Evolutionary conservation across 306 rosid genomes (phyloP).

Genomic region (Aeschynomene evenia): DNA sequence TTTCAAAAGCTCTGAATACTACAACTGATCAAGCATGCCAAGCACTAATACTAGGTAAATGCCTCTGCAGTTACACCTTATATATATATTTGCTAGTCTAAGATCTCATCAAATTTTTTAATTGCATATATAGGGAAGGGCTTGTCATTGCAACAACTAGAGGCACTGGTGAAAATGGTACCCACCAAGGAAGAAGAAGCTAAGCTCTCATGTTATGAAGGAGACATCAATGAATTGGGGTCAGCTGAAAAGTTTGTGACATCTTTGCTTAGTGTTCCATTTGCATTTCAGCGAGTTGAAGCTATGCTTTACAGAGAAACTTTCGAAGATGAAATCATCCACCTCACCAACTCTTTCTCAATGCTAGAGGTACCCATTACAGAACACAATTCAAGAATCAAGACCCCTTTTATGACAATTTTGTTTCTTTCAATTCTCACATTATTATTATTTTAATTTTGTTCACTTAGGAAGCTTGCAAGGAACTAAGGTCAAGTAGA

Average conservation of each 20-base stretch:
- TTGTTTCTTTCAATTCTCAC: neutral
- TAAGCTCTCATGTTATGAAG: conserved; percentile 66
- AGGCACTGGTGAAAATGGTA: conserved; percentile 88
- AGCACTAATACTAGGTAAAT: conserved; percentile 85
- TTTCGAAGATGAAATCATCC: conserved; percentile 90
- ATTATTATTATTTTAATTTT: neutral
- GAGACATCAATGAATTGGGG: conserved; percentile 79
- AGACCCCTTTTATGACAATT: too few species aligned
- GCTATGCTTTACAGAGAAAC: conserved; percentile 87
- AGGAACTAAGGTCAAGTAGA: conserved; percentile 91
- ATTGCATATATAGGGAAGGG: conserved; percentile 85
- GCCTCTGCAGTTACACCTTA: too few species aligned
- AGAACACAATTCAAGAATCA: too few species aligned
- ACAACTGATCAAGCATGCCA: conserved; percentile 73
- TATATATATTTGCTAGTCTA: too few species aligned
- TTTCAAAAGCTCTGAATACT: conserved; percentile 79
- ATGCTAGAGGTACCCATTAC: conserved; percentile 78
- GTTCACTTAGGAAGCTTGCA: conserved; percentile 77
- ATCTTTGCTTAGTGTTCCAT: conserved; percentile 64
- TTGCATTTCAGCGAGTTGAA: conserved; percentile 72
- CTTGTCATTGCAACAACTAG: conserved; percentile 71
- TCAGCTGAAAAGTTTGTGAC: conserved; percentile 80
- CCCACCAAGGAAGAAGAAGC: conserved; percentile 84
- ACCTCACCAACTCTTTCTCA: conserved; percentile 81
- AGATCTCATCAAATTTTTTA: neutral